These are phyloP conservation scores for Globisporangium spiculum DNA, from an alignment of 352 stramenopile genomes.

Conservation along the genomic window DNA sequence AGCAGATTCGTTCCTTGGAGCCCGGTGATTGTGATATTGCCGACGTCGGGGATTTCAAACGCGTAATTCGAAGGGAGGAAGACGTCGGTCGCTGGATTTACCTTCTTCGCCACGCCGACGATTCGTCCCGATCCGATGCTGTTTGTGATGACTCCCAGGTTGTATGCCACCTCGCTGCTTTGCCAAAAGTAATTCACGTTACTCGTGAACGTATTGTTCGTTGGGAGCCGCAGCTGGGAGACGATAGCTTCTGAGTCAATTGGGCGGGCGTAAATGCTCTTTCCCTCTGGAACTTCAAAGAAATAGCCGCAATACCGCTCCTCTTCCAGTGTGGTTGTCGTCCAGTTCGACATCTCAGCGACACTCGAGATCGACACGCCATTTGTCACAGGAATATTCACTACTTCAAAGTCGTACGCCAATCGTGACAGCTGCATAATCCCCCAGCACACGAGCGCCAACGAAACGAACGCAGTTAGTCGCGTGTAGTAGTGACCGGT, in stretches of 20 bases:
- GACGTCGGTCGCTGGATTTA: conserved; percentile 45
- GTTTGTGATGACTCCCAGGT: conserved; percentile 61
- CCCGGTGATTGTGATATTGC: conserved; percentile 46
- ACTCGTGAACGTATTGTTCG: conserved; percentile 40
- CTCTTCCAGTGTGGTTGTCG: conserved; percentile 10
- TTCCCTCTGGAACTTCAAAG: conserved; percentile 48
- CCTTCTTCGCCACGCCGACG: conserved; percentile 67
- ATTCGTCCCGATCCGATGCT: conserved; percentile 46
- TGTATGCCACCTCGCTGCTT: conserved; percentile 57
- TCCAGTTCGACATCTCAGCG: conserved; percentile 47
- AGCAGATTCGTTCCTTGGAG: conserved; percentile 45
- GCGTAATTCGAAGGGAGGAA: conserved; percentile 39
- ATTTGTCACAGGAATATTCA: conserved; percentile 29
- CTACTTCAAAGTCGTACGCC: conserved; percentile 59
- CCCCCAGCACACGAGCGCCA: conserved; percentile 63
- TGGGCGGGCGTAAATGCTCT: conserved; percentile 41
- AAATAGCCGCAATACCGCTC: conserved; percentile 73
- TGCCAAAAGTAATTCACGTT: conserved; percentile 70
- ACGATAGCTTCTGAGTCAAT: conserved; percentile 36
- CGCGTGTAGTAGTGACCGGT: conserved; percentile 86
- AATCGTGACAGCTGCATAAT: conserved; percentile 57
- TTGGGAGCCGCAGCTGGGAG: conserved; percentile 44
- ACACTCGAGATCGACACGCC: conserved; percentile 23
- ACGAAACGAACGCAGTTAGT: conserved; percentile 56
- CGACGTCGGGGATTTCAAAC: conserved; percentile 32